Base-by-base conservation (phyloP, 306 rosid species). In the Mimosa bimucronata region DNA sequence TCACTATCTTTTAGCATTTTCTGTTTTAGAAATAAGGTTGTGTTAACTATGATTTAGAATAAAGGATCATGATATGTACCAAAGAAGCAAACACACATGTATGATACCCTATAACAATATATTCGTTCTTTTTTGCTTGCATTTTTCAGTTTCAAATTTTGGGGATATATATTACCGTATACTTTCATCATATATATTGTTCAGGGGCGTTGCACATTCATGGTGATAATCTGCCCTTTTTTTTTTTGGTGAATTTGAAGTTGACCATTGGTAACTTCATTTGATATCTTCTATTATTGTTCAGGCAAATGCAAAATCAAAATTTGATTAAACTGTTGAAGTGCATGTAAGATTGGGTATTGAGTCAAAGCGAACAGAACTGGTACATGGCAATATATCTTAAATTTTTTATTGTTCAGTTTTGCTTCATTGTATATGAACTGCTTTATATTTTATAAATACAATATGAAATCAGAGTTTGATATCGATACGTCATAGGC, bases 291-390 rank as follows among this genome's bases (percentile, higher is more conserved):
- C 83, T 80, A 79, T 80, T 80, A 79, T 88, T 88, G 74, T 85
- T 79, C 94, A 95, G 99, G 92, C 93, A 83, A 77, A 30, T 77
- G 88, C 91, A 81, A 81, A 76, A 84, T 75, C 86, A 69, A 93
- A 87, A 69, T 95, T 95, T 88, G 94, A 95, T 53, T 98, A 95
- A 88, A 93, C 94, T 81, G 87, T 95, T 79, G 99, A 95, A 90
- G 98, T 92, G 44, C 99, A 95, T 78, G 85, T 91, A 30, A 87
- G 87, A 83, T 76, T 95, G 96, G 97, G 96, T 42, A 88, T 93
- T 69, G 95, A 91, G 71, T 87, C 97, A 26, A 90, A 94, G 94
- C 88, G 94, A 83, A 90, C 92, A 40, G 91, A 88, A 57, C 68
- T 81, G 97, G 99, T 95, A 88, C 72, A 19, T 65, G 76, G 55